Evolutionary conservation across 306 rosid genomes (phyloP), one percentile per base, ranked within the genome.

Genomic region (Coriaria nepalensis): DNA sequence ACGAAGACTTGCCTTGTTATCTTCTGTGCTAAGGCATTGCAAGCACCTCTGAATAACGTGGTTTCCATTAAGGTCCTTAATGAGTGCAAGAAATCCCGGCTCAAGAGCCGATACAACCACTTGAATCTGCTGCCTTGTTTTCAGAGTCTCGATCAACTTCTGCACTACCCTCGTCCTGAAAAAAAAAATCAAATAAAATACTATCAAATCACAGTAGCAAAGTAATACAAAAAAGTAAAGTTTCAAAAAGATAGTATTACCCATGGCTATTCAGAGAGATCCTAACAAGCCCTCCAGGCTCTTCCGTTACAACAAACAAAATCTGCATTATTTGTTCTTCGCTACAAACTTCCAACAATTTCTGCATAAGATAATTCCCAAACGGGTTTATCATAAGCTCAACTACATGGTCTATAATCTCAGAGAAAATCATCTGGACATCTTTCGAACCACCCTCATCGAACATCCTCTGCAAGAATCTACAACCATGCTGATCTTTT

Each of bases 331-430:
- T 75, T 56, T 78, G 88, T 5, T 78, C 65, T 54, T 78, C 78
- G 10, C 32, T 54, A 52, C 85, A 78, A 12, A 63, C 67, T 8
- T 70, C 85, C 59, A 86, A 60, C 52, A 86, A 55, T 70, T 81
- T 86, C 68, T 86, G 95, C 57, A 86, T 80, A 34, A 86, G 84
- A 64, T 81, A 86, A 69, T 86, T 86, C 6, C 88, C 95, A 43
- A 78, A 86, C 10, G 88, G 81, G 50, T 86, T 70, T 47, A 51
- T 55, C 73, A 73, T 78, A 15, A 86, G 93, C 32, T 86, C 93
- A 33, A 64, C 72, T 40, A 73, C 77, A 61, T 72, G 74, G 29
- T 52, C 57, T 35, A 78, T 60, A 36, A 86, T 65, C 36, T 74
- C 75, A 11, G 60, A 53, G 50, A 78, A 81, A 29, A 86, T 69